Evolutionary conservation across 139 green algal genomes (phyloP), one percentile per base, ranked within the genome.

Genomic region (Zygnema circumcarinatum): DNA sequence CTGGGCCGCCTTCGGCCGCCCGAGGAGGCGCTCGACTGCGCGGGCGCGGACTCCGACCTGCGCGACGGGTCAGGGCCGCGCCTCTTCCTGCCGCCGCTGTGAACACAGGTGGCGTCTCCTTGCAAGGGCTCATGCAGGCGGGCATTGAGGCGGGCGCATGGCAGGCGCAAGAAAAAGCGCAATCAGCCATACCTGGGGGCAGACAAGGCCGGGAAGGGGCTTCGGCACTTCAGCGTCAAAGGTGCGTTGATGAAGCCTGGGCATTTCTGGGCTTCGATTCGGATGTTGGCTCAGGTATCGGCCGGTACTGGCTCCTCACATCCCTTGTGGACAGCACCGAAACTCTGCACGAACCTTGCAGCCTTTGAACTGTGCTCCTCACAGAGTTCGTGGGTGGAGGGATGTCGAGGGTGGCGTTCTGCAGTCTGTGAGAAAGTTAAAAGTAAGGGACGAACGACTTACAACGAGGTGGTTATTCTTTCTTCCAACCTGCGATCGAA

Each of bases 371-470:
- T n/a, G n/a, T n/a, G n/a, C n/a, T n/a, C n/a, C n/a, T n/a, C n/a
- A n/a, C n/a, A n/a, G n/a, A n/a, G n/a, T n/a, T n/a, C n/a, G n/a
- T n/a, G n/a, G n/a, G n/a, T n/a, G n/a, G n/a, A n/a, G n/a, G n/a
- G n/a, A n/a, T n/a, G n/a, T n/a, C n/a, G n/a, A n/a, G n/a, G n/a
- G n/a, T n/a, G n/a, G n/a, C n/a, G n/a, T n/a, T n/a, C 53, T 80
- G 7, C 81, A 87, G 94, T 98, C n/a, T 98, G 96, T 86, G 94
- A 97, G 39, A 96, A 97, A 88, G 96, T 98, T 33, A 92, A 97
- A 85, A 88, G 76, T 72, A 97, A 96, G 90, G 90, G 90, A 7
- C 87, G 84, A 20, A 98, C 96, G 16, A 97, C 93, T 21, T 99
- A 99, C 93, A 97, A 98, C 56, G 95, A 99, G 83, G 96, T 87